Base-by-base conservation (phyloP, 352 stramenopile species). In the Phytopythium oedochilum region DNA sequence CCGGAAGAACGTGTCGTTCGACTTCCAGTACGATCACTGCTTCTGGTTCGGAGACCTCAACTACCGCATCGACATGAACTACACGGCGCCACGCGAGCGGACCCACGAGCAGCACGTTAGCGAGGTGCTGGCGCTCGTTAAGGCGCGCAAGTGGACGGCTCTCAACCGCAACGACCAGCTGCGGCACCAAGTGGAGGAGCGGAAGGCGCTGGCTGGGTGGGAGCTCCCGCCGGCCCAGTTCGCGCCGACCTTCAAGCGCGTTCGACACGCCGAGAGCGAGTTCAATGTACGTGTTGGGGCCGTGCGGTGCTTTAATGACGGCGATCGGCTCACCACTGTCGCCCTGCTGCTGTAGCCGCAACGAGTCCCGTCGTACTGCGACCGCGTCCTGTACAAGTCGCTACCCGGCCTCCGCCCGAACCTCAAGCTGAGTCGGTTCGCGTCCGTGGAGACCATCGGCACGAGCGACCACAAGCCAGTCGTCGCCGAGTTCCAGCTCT, bases 1-100 rank as follows among this genome's bases (percentile, higher is more conserved):
- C 3, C 62, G 80, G 52, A 85, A 86, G 61, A 72, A 84, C 54
- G 66, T 94, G 28, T 67, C 78, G 12, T 68, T 91, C 18, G 84
- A 94, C 52, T 77, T 72, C 32, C 85, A 95, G 55, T 89, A 90
- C 25, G 83, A 94, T 63, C 83, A 96, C 66, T 86, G 78, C 55
- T 94, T 94, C 57, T 91, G 73, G 71, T 86, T 95, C 25, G 86
- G 86, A 9, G 86, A 96, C 51, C 73, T 96, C 25, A 96, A 96
- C 68, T 94, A 96, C 60, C 77, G 85, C 46, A 52, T 95, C 28
- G 83, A 94, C 49, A 60, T 91, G 48, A 79, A 70, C 57, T 87
- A 91, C 64, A 67, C 64, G 1, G 67, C 72, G 26, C 46, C 53
- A 15, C 45, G 63, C 9, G 65, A 83, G 22, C 74, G 77, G 15